phyloP scores from a whole-genome alignment of 2,329 filamentous ascomycete species.

The Fusarium verticillioides region DNA sequence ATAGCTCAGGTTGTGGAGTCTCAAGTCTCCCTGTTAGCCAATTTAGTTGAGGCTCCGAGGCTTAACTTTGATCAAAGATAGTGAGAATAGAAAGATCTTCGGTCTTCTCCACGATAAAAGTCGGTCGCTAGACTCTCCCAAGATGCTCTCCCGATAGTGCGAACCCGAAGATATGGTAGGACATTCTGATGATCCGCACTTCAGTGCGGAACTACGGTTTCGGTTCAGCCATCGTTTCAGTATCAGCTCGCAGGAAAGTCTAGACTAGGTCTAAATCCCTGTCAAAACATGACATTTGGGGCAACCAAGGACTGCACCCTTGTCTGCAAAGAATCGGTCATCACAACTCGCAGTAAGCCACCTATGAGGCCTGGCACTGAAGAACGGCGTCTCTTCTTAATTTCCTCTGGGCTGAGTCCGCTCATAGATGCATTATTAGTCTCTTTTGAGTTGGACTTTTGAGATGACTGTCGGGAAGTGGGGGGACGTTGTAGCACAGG shows the following conservation, averaged over 20 bases:
- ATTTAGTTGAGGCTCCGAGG: slow-evolving; percentile 1
- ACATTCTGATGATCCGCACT: slow-evolving; percentile 15
- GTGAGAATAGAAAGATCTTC: slow-evolving; percentile 15
- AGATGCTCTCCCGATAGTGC: slow-evolving; percentile 15
- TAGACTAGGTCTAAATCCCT: slow-evolving; percentile 24
- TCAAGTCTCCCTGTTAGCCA: not conserved
- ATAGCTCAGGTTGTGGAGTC: slow-evolving; percentile 10
- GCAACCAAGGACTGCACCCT: slow-evolving; percentile 12
- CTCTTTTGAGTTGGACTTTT: not conserved
- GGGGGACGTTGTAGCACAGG: slow-evolving; percentile 16
- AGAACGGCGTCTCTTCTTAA: slow-evolving; percentile 1
- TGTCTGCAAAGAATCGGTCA: slow-evolving; percentile 13
- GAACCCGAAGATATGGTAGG: slow-evolving; percentile 38
- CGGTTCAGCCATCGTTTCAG: slow-evolving; percentile 40
- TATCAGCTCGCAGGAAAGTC: slow-evolving; percentile 35
- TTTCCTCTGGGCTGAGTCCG: slow-evolving; percentile 17
- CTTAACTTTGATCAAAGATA: not conserved
- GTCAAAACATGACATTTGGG: not conserved
- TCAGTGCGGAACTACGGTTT: slow-evolving; percentile 10
- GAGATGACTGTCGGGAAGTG: slow-evolving; percentile 9
- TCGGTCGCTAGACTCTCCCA: slow-evolving; percentile 18
- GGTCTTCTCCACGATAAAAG: slow-evolving; percentile 6
- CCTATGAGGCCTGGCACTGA: not conserved
- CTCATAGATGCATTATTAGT: slow-evolving; percentile 13
- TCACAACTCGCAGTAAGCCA: slow-evolving; percentile 1